These are phyloP conservation scores for Starmera quercuum DNA, from an alignment of 805 yeast species.

Conservation along the genomic window DNA sequence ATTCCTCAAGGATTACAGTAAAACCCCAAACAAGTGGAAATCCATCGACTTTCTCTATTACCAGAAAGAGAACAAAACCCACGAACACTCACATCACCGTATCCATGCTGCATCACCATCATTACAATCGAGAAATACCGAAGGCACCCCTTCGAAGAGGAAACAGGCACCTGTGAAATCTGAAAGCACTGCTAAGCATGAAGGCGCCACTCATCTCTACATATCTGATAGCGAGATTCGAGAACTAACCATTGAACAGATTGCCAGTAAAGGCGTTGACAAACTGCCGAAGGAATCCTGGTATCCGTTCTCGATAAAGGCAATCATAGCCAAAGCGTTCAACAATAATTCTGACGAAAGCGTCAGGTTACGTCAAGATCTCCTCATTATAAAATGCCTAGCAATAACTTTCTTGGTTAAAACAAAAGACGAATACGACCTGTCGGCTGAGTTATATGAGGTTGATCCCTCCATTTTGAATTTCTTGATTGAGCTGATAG, in stretches of 20 bases:
- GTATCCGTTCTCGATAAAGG: slow-evolving; percentile 54
- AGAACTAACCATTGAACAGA: slow-evolving; percentile 48
- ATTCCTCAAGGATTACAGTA: slow-evolving; percentile 32
- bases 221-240: slow-evolving; percentile 51
- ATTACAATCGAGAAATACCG: slow-evolving; percentile 11
- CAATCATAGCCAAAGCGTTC: slow-evolving; percentile 67
- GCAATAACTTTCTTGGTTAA: slow-evolving; percentile 60
- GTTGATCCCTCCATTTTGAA: slow-evolving; percentile 65
- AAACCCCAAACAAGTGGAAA: slow-evolving; percentile 51
- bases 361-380: slow-evolving; percentile 44
- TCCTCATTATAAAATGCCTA: slow-evolving; percentile 56
- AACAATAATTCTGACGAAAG: slow-evolving; percentile 46
- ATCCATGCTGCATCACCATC: slow-evolving; percentile 1
- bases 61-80: slow-evolving; percentile 2
- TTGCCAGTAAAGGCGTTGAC: slow-evolving; percentile 52
- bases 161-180: slow-evolving; percentile 6
- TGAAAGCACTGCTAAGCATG: slow-evolving; percentile 11
- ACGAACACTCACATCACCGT: neutral
- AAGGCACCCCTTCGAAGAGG: slow-evolving; percentile 15
- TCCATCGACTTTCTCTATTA: slow-evolving; percentile 47
- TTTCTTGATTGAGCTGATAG: slow-evolving; percentile 63
- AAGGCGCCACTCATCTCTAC: slow-evolving; percentile 42
- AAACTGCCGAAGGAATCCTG: slow-evolving; percentile 55
- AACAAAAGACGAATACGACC: slow-evolving; percentile 46
- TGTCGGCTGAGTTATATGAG: slow-evolving; percentile 61